Conservation (phyloP, 1,284 basidiomycete species). For the Microbotryum lychnidis-dioicae region DNA sequence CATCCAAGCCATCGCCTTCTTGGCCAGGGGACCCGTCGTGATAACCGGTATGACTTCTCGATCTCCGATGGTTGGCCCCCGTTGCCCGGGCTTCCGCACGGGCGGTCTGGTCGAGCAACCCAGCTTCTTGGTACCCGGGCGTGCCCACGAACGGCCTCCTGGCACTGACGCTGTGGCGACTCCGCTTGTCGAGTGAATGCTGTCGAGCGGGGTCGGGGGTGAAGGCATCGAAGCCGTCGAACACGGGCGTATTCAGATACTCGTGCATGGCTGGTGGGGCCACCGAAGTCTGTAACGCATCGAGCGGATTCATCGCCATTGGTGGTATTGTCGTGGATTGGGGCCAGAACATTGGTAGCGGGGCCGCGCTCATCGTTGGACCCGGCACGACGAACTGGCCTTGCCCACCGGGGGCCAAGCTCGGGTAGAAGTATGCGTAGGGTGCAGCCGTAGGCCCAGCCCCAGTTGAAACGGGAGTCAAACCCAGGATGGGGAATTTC, state of each 20-base stretch:
- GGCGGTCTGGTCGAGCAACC: conserved; percentile 6
- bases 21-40: too few species aligned
- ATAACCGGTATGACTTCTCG: conserved; percentile 9
- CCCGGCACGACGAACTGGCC: conserved; percentile 4
- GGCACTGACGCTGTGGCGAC: not conserved
- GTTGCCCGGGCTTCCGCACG: not conserved
- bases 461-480: not conserved
- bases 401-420: too few species aligned
- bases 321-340: not conserved
- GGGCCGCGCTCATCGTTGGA: not conserved
- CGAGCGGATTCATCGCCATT: conserved; percentile 2
- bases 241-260: not conserved
- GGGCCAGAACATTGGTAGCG: too few species aligned
- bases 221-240: not conserved
- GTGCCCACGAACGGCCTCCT: not conserved
- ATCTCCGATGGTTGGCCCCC: not conserved
- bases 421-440: too few species aligned
- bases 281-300: not conserved
- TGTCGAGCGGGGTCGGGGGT: not conserved
- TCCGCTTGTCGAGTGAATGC: conserved; percentile 1
- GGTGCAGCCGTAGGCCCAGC: too few species aligned
- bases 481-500: not conserved
- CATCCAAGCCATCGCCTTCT: too few species aligned
- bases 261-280: conserved; percentile 4
- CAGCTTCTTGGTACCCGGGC: conserved; percentile 13